These are phyloP conservation scores for Gossypium longicalyx DNA, from an alignment of 345 rosid genomes.

Conservation along the genomic window DNA sequence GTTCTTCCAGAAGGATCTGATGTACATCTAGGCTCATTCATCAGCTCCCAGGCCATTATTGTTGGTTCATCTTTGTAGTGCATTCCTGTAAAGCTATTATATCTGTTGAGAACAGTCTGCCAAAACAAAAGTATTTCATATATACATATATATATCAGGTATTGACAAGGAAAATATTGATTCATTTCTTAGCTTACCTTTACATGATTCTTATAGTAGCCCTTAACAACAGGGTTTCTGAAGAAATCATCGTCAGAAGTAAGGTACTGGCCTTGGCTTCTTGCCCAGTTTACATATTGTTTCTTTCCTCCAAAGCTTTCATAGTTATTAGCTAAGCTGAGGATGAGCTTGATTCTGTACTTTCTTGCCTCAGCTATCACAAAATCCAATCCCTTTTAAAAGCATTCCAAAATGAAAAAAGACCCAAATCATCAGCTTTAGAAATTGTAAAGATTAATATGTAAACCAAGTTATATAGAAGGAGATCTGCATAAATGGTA, in stretches of 20 bases:
- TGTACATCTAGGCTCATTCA: conserved; percentile 93
- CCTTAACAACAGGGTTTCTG: conserved; percentile 34
- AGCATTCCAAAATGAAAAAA: conserved; percentile 1
- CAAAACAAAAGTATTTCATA: background rate
- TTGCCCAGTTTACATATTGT: conserved; percentile 53
- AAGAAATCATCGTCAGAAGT: conserved; percentile 62
- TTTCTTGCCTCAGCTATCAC: conserved; percentile 44
- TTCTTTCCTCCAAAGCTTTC: conserved; percentile 76
- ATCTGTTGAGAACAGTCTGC: conserved; percentile 72
- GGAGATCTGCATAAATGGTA: background rate
- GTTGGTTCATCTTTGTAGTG: conserved; percentile 83
- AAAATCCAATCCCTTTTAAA: conserved; percentile 80
- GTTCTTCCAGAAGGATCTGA: conserved; percentile 78
- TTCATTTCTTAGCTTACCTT: conserved; percentile 11
- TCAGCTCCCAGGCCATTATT: conserved; percentile 99
- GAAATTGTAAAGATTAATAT: background rate
- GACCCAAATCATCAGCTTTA: background rate
- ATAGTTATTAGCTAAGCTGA: conserved; percentile 13
- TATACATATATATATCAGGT: background rate
- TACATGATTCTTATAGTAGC: background rate
- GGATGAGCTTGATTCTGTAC: conserved; percentile 8
- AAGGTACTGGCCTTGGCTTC: conserved; percentile 16
- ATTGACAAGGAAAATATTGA: background rate
- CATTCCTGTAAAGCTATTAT: conserved; percentile 63
- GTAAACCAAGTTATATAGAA: background rate